Base-by-base conservation (phyloP, 225 moss, liverwort and hornwort genomes). In the Asterella californica region DNA sequence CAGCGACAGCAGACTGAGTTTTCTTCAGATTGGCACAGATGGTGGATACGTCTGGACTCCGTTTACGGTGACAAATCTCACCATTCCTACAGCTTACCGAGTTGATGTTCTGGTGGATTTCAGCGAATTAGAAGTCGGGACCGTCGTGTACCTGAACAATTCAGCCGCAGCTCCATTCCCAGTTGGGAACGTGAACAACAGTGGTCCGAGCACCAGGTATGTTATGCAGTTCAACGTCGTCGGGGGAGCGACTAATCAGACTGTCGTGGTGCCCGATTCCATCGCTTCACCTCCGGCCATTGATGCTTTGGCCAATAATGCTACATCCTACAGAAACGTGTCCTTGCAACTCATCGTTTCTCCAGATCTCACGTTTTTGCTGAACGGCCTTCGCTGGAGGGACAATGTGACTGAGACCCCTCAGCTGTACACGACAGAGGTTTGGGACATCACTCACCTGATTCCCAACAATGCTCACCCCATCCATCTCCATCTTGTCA, bases 91-190 rank as follows among this genome's bases (percentile, higher is more conserved):
- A 0, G 89, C 90, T 0, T 87, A 94, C 57, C 84, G 91, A 6
- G 59, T 85, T 6, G 92, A 94, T 38, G 24, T 92, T 42, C 76
- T 94, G 5, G 48, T 94, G 1, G 92, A 94, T 67, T 94, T 94
- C 80, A 74, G 86, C 0, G 17, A 9, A 0, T 36, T 90, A 24
- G 55, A 83, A n/a, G 45, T 63, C 0, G 90, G 89, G 0, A 42
- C 76, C 6, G 80, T 72, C 4, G 78, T 94, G 0, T 82, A 85
- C 24, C 1, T 94, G 34, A 87, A 89, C 70, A 94, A 94, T 75
- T 79, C 91, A 0, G 94, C 81, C 4, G 79, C 86, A 1, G 88
- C 90, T 59, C 91, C 90, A 0, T 94, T 83, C 15, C 91, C 90
- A 0, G 76, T 54, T 0, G 91, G 36, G 42, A 27, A 36, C 19